Evolutionary conservation across 257 asterid species (phyloP), one percentile per base, ranked within the genome.

Genomic region (Cynanchum wilfordii): DNA sequence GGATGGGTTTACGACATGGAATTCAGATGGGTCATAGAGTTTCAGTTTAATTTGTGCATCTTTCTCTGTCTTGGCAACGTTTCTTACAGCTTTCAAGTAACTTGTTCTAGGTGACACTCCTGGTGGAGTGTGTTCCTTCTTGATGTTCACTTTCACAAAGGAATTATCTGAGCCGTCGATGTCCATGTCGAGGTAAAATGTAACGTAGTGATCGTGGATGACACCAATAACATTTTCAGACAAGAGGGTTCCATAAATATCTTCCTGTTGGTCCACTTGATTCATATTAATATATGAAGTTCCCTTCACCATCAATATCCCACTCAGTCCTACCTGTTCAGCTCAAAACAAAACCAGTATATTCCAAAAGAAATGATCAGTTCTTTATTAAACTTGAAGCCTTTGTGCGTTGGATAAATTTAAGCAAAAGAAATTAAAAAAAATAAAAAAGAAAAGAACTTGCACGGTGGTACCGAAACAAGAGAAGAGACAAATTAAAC

Each of bases 181-280:
- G 65, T 94, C 99, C 99, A 94, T 87, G 84, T 94, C 99, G 1
- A 94, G 96, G 59, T 91, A 68, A 90, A 84, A 94, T 22, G 93
- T 89, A 77, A 94, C 64, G 82, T 79, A 94, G 80, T 94, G 99
- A 72, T 94, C 99, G 17, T 94, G 99, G 84, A 91, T 87, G 13
- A 94, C 97, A 20, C 97, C 99, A 2, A 94, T 80, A 7, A 91
- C 87, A 85, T 94, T 94, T 7, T 94, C 97, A 0, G 96, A 83
- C 38, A 94, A 69, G 3, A 94, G 87, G 20, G 96, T 89, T n/a
- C 97, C 97, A 19, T 83, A 89, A 12, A 91, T 80, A 13, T 82
- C 80, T 64, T 91, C 95, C 17, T 89, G 66, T n/a, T 76, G 66
- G 50, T 88, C 86, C 68, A 90, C 93, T 81, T 94, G 89, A 81